A percentile compares a stretch with the other conserved stretches of the same genome.
Evolutionary conservation across 352 stramenopile species (phyloP).

Genomic region (Globisporangium paddicum): DNA sequence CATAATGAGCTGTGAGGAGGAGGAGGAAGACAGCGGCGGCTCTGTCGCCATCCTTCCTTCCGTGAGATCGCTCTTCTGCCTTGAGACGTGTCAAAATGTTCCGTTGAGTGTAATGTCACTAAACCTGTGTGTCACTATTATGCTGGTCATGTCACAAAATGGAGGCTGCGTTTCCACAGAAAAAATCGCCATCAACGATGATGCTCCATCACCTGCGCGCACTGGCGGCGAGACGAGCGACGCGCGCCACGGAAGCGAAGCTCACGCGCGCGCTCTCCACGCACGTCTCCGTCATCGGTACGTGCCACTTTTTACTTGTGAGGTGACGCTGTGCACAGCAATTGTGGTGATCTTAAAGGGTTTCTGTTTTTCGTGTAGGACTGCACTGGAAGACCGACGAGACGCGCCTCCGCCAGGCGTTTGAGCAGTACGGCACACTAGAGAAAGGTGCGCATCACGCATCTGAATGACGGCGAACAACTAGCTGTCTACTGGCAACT

Average conservation of each 20-base stretch:
- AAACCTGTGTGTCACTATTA: not conserved
- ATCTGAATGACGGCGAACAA: not conserved
- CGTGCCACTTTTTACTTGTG: not conserved
- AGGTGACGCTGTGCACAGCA: conserved; percentile 6
- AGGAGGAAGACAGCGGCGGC: not conserved
- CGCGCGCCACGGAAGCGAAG: not conserved
- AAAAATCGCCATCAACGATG: not conserved
- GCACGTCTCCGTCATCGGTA: conserved; percentile 55
- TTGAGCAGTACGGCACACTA: conserved; percentile 45
- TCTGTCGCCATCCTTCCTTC: not conserved
- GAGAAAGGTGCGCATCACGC: conserved; percentile 29
- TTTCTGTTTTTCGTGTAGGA: conserved; percentile 24
- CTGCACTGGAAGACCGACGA: conserved; percentile 84
- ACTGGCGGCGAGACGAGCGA: not conserved
- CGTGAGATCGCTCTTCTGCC: not conserved
- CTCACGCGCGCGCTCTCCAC: conserved; percentile 27
- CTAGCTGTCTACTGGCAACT: not conserved
- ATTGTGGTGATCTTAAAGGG: not conserved
- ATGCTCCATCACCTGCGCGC: not conserved
- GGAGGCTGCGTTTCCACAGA: not conserved
- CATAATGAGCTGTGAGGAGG: not conserved
- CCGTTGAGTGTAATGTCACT: too few species aligned
- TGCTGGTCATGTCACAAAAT: not conserved
- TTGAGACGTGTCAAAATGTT: not conserved
- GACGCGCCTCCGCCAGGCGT: conserved; percentile 54